Evolutionary conservation across 805 yeast species (phyloP), one percentile per base, ranked within the genome.

Genomic region (Wickerhamomyces canadensis): DNA sequence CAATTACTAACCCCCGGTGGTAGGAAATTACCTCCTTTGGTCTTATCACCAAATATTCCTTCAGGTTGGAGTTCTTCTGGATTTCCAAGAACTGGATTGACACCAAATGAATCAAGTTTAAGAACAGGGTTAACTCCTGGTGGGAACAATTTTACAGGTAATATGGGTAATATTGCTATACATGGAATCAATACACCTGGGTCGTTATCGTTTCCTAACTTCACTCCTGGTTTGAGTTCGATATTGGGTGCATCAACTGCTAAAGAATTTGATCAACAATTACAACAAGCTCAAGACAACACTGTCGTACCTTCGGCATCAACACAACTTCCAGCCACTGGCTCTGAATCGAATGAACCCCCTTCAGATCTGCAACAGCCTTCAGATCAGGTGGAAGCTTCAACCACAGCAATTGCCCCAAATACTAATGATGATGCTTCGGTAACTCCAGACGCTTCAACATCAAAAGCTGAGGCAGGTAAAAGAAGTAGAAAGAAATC

Each of bases 121-220:
- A 68, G 95, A 46, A 67, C 84, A 0, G 91, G 93, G 0, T 55
- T 81, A 19, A 80, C 89, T 0, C 89, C 89, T 0, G 84, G 79
- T 2, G 70, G 65, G n/a, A 67, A 43, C 41, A 57, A 51, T 42
- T 72, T 62, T 29, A 35, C 57, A 57, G 44, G 57, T 6, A 72
- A 76, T 0, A 58, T 66, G 10, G 62, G 63, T 33, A 67, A 70
- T 19, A 32, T 54, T 12, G 37, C 31, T 11, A 27, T 52, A 3
- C 40, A 52, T 6, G 58, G 58, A 3, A 27, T 50, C 6, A 41
- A 41, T 18, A 53, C 57, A 1, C 56, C 57, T 10, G 51, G 52
- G 7, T 28, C 47, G 3, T 24, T 51, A 6, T 49, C 50, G 1
- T 49, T 50, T 38, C 18, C 47, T 10, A 51, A 48, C 1, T 48